Percentiles rank a stretch among this genome's conserved stretches.
Evolutionary conservation across 2,329 filamentous ascomycete genomes (phyloP).

Genomic region (Aspergillus fructus): DNA sequence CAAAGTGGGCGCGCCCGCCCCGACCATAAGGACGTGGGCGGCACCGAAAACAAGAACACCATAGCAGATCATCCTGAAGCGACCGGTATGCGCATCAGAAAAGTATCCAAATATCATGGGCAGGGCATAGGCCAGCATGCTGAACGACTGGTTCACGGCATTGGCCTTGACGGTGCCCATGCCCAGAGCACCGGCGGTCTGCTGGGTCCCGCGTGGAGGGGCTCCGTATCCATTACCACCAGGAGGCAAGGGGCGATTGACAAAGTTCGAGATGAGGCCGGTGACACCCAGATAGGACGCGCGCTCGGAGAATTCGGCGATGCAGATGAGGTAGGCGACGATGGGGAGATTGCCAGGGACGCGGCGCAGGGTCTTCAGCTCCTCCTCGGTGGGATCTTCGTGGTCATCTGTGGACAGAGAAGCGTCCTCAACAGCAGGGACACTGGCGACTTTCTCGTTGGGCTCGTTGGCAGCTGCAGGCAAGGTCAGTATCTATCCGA

Average conservation of each 20-base stretch:
- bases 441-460: background rate
- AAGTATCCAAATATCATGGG: constrained; percentile 47
- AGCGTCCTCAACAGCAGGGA: background rate
- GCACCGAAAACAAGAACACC: constrained; percentile 42
- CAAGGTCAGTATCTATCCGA: too few relatives aligned
- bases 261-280: constrained; percentile 60
- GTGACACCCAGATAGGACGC: constrained; percentile 61
- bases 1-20: constrained; percentile 18
- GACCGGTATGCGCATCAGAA: constrained; percentile 8
- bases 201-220: constrained; percentile 32
- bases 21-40: constrained; percentile 34
- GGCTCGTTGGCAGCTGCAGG: background rate
- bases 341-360: constrained; percentile 53
- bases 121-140: constrained; percentile 57
- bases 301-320: constrained; percentile 61
- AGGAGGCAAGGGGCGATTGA: constrained; percentile 59
- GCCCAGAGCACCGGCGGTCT: constrained; percentile 59
- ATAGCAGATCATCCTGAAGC: constrained; percentile 35
- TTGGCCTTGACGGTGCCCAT: constrained; percentile 58
- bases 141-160: constrained; percentile 49
- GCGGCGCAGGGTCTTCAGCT: constrained; percentile 46
- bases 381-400: constrained; percentile 48
- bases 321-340: constrained; percentile 57
- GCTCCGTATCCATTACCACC: constrained; percentile 44
- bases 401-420: background rate